A percentile compares a stretch with the other conserved stretches of the same genome.
These are phyloP conservation scores for Apiospora rasikravindrae DNA, from an alignment of 2,329 filamentous ascomycete species.

Conservation along the genomic window DNA sequence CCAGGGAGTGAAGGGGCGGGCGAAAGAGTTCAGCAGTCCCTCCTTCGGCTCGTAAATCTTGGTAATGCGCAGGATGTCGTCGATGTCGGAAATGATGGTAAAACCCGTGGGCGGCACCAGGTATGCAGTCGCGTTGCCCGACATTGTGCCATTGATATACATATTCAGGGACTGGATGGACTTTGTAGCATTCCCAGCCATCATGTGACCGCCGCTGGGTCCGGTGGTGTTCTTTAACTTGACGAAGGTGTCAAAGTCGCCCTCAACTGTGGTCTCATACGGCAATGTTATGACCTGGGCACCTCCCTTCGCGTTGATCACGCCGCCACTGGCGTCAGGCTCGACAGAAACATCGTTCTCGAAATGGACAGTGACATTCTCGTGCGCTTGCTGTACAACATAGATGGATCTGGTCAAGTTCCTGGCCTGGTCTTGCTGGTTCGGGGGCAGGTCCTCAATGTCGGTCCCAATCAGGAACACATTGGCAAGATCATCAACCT, in stretches of 20 bases:
- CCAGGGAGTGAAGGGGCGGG: slow-evolving; percentile 72
- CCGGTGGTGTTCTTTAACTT: slow-evolving; percentile 64
- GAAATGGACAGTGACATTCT: slow-evolving; percentile 68
- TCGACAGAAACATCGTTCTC: slow-evolving; percentile 48
- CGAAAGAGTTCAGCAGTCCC: slow-evolving; percentile 78
- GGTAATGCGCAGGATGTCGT: slow-evolving; percentile 80
- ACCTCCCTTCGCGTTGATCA: slow-evolving; percentile 58
- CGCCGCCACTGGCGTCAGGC: slow-evolving; percentile 61
- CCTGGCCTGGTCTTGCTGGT: slow-evolving; percentile 69
- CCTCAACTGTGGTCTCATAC: slow-evolving; percentile 67
- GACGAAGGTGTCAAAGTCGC: slow-evolving; percentile 77
- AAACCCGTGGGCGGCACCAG: slow-evolving; percentile 73
- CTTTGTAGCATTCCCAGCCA: slow-evolving; percentile 67
- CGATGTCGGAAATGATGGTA: slow-evolving; percentile 78
- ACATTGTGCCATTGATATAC: slow-evolving; percentile 66
- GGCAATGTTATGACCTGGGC: slow-evolving; percentile 68
- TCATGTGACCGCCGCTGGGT: slow-evolving; percentile 51
- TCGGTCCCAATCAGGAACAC: slow-evolving; percentile 70
- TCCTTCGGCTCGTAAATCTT: slow-evolving; percentile 80
- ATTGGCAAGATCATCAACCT: slow-evolving; percentile 72
- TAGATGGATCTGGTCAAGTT: slow-evolving; percentile 77
- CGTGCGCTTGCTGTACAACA: slow-evolving; percentile 72
- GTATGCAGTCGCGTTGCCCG: slow-evolving; percentile 78
- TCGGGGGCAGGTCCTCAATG: slow-evolving; percentile 61
- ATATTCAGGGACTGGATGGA: slow-evolving; percentile 72